A percentile compares a stretch with the other conserved stretches of the same genome.
These are phyloP conservation scores for Wickerhamomyces silvicola DNA, from an alignment of 805 yeast species.

Conservation along the genomic window DNA sequence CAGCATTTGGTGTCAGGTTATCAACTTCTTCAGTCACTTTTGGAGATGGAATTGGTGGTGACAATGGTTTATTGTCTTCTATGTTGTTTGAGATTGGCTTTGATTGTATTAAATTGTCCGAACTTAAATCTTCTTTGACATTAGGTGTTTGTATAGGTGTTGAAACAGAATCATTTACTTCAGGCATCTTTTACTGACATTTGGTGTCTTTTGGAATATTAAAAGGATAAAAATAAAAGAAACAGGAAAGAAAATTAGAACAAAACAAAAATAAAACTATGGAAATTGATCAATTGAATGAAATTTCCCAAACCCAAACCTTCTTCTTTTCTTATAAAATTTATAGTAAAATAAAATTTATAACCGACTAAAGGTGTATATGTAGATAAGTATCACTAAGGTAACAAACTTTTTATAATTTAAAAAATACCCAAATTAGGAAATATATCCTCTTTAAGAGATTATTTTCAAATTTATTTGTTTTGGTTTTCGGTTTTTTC, in stretches of 20 bases:
- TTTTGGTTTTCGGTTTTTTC: conserved; percentile 1
- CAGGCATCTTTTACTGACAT: conserved; percentile 6
- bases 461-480: conserved; percentile 3
- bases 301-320: too few species aligned
- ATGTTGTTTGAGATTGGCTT: too few species aligned
- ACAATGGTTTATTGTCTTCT: conserved; percentile 29
- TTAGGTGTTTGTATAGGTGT: conserved; percentile 10
- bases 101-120: background rate
- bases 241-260: too few species aligned
- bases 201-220: too few species aligned
- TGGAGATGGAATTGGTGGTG: conserved; percentile 42
- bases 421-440: background rate
- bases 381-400: too few species aligned
- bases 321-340: background rate
- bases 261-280: too few species aligned
- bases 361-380: too few species aligned
- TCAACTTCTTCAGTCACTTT: conserved; percentile 26
- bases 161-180: conserved; percentile 7
- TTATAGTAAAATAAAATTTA: conserved; percentile 1
- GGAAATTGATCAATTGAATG: too few species aligned
- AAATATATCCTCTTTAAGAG: conserved; percentile 1
- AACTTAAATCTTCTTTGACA: background rate
- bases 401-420: too few species aligned
- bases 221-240: too few species aligned
- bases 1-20: conserved; percentile 11